Evolutionary conservation across 345 rosid species (phyloP).

Genomic region (Orychophragmus violaceus): DNA sequence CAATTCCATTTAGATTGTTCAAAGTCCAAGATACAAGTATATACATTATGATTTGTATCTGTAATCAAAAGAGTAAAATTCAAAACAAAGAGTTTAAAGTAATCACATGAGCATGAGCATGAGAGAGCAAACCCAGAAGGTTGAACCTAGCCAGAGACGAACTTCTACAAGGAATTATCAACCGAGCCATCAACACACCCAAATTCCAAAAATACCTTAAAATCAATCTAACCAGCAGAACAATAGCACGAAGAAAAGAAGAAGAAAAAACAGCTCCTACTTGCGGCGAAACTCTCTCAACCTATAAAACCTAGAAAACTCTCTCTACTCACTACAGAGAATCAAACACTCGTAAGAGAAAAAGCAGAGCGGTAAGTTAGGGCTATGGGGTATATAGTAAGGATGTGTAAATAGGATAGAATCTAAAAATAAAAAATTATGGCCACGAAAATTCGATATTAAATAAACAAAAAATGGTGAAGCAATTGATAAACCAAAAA

Average conservation of each 20-base stretch:
- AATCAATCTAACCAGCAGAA: background rate
- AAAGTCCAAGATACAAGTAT: too few relatives aligned
- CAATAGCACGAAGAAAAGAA: background rate
- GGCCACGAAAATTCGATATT: constrained; percentile 19
- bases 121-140: constrained; percentile 73
- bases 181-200: constrained; percentile 59
- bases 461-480: background rate
- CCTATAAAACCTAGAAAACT: constrained; percentile 19
- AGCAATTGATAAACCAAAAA: background rate
- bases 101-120: constrained; percentile 86
- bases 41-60: too few relatives aligned
- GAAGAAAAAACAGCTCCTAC: background rate
- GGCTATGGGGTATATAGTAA: too few relatives aligned
- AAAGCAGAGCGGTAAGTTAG: background rate
- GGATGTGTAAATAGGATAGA: too few relatives aligned
- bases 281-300: background rate
- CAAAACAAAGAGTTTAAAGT: constrained; percentile 23
- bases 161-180: constrained; percentile 75
- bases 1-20: too few relatives aligned
- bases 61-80: background rate
- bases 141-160: constrained; percentile 72
- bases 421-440: too few relatives aligned
- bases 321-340: constrained; percentile 11
- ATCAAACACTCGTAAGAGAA: background rate
- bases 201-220: background rate